Evolutionary conservation across 306 rosid species (phyloP).

Genomic region (Canavalia gladiata): DNA sequence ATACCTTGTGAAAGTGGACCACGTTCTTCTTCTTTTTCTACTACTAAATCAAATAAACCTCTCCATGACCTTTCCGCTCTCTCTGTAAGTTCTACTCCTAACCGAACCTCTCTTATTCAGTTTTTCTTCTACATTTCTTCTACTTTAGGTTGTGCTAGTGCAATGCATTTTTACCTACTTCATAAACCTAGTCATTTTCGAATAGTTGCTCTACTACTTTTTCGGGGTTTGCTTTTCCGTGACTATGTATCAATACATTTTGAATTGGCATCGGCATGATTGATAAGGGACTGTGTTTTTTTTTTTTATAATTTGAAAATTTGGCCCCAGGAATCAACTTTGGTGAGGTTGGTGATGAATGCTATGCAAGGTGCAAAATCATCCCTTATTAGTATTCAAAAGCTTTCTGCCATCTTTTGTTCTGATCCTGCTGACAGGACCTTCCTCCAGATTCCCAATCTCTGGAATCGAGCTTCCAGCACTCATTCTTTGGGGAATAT

Average conservation of each 20-base stretch:
- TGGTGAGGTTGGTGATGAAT: constrained; percentile 81
- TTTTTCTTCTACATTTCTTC: too few species aligned
- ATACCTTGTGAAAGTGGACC: constrained; percentile 68
- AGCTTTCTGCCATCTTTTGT: constrained; percentile 64
- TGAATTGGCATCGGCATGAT: background rate
- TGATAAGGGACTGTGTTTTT: background rate
- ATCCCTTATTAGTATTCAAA: constrained; percentile 70
- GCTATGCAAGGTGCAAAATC: constrained; percentile 82
- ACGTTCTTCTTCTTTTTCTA: constrained; percentile 28
- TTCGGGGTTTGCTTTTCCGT: background rate
- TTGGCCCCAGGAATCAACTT: constrained; percentile 74
- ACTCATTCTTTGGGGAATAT: constrained; percentile 79
- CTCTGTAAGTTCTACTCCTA: constrained; percentile 65
- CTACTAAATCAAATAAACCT: constrained; percentile 44
- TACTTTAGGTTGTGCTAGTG: background rate
- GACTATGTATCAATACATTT: background rate
- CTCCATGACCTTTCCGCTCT: constrained; percentile 56
- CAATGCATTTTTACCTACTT: background rate
- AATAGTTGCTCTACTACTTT: background rate
- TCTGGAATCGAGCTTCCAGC: constrained; percentile 84
- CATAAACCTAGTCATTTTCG: background rate
- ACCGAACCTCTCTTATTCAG: background rate
- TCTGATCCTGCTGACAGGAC: constrained; percentile 78
- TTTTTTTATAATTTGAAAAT: constrained; percentile 17
- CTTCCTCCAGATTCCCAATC: constrained; percentile 67